Evolutionary conservation across 352 stramenopile species (phyloP), one percentile per base, ranked within the genome.

Genomic region (Phytophthora fragariae): DNA sequence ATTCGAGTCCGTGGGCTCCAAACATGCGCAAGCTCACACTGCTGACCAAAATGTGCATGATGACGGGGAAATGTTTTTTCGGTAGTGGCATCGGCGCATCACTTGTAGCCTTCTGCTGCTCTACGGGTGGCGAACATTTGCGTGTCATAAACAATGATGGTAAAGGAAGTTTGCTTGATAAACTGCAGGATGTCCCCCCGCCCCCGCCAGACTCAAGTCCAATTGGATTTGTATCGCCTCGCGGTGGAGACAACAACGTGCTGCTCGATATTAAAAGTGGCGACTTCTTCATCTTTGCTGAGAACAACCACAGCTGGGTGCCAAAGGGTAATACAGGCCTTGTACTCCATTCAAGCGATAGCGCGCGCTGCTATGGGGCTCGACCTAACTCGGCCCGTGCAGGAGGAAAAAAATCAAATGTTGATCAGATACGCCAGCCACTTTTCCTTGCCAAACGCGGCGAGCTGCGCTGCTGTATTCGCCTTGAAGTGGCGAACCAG

Each of bases 21-120:
- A 77, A 72, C 35, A 80, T 91, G 69, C 82, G 83, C 44, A 91
- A 95, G 58, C 74, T 96, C 9, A 57, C 76, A 37, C 56, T 92
- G 21, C 71, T 92, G 17, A 79, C 77, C 21, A 96, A 96, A 72
- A 94, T 95, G 88, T 96, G 89, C 72, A 95, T 94, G 88, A 93
- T 95, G 86, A 95, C 89, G 11, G 89, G 88, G 44, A 96, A 96
- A 57, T 96, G 89, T 27, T 81, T 89, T 14, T 96, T 89, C 64
- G 86, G 79, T 33, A 89, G 77, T 59, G 79, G 82, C 17, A 61
- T 95, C 19, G 88, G 86, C 12, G 88, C 89, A 2, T 66, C 65
- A 4, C 56, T 95, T 39, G 44, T 96, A 9, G 79, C 88, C 17
- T 95, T 89, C 64, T 56, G 93, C 39, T 94, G 88, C 46, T 87